phyloP scores from a whole-genome alignment of 257 asterid genomes.

The Avicennia marina region DNA sequence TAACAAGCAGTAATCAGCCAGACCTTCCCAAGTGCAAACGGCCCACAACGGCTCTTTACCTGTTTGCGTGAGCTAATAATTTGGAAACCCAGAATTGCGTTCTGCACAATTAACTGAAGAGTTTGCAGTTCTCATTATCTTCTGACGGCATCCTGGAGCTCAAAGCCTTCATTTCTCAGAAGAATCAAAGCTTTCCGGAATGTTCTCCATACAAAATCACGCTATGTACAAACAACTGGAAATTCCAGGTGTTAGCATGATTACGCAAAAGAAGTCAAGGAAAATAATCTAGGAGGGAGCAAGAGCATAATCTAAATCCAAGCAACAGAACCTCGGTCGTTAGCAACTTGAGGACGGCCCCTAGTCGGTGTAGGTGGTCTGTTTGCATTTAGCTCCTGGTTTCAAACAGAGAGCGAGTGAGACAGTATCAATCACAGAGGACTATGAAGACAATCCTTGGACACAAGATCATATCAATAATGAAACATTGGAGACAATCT shows the following conservation, averaged over 20 bases:
- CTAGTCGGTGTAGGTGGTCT: conserved; percentile 97
- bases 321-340: conserved; percentile 92
- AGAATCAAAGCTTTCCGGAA: conserved; percentile 19
- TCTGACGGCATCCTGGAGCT: conserved; percentile 21
- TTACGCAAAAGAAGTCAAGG: conserved; percentile 34
- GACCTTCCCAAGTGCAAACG: conserved; percentile 20
- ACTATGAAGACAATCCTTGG: not conserved
- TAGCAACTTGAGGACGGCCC: conserved; percentile 91
- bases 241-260: conserved; percentile 55
- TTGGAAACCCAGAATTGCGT: too few species aligned
- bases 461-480: not conserved
- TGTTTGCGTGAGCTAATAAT: conserved; percentile 25
- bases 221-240: conserved; percentile 67
- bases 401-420: conserved; percentile 7
- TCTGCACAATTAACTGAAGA: conserved; percentile 11
- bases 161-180: conserved; percentile 20
- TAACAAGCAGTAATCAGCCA: conserved; percentile 24
- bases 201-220: conserved; percentile 30
- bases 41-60: conserved; percentile 26
- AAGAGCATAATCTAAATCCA: conserved; percentile 56
- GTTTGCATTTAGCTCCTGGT: conserved; percentile 93
- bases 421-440: conserved; percentile 9
- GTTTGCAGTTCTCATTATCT: conserved; percentile 11
- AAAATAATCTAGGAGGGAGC: conserved; percentile 30
- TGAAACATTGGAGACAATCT: conserved; percentile 12